Conservation (phyloP, 2,329 filamentous ascomycete genomes). For the Chaetomium strumarium region DNA sequence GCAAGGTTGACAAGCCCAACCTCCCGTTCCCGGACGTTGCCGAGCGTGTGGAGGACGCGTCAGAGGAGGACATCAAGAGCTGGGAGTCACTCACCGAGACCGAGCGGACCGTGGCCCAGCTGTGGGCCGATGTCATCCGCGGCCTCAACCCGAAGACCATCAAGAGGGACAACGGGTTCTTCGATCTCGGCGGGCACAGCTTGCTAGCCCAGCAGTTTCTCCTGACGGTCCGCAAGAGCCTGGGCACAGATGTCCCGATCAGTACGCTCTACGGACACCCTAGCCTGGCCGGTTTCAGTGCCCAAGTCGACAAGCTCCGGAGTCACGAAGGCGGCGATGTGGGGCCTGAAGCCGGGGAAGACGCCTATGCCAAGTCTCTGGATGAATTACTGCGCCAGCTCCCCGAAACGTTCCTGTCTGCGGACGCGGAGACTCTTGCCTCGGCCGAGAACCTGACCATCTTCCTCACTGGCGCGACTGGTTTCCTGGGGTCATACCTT, state of each 20-base stretch:
- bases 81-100: slow-evolving; percentile 45
- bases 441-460: slow-evolving; percentile 46
- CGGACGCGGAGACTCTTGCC: slow-evolving; percentile 20
- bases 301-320: slow-evolving; percentile 44
- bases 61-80: slow-evolving; percentile 37
- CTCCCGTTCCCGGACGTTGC: slow-evolving; percentile 75
- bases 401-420: slow-evolving; percentile 33
- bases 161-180: slow-evolving; percentile 57
- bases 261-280: slow-evolving; percentile 63
- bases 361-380: slow-evolving; percentile 46
- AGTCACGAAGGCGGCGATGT: slow-evolving; percentile 23
- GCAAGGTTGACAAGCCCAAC: slow-evolving; percentile 74
- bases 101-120: slow-evolving; percentile 60
- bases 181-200: slow-evolving; percentile 74
- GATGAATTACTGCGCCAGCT: slow-evolving; percentile 39
- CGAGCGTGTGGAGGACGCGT: slow-evolving; percentile 48
- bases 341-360: slow-evolving; percentile 33
- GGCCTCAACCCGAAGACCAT: slow-evolving; percentile 64
- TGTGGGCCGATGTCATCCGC: slow-evolving; percentile 67
- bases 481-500: slow-evolving; percentile 80
- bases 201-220: slow-evolving; percentile 78
- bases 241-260: slow-evolving; percentile 55
- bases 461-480: slow-evolving; percentile 83
- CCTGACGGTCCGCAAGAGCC: slow-evolving; percentile 50
- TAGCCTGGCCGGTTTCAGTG: slow-evolving; percentile 40